These are phyloP conservation scores for Globisporangium polare DNA, from an alignment of 352 stramenopile species.

Conservation along the genomic window DNA sequence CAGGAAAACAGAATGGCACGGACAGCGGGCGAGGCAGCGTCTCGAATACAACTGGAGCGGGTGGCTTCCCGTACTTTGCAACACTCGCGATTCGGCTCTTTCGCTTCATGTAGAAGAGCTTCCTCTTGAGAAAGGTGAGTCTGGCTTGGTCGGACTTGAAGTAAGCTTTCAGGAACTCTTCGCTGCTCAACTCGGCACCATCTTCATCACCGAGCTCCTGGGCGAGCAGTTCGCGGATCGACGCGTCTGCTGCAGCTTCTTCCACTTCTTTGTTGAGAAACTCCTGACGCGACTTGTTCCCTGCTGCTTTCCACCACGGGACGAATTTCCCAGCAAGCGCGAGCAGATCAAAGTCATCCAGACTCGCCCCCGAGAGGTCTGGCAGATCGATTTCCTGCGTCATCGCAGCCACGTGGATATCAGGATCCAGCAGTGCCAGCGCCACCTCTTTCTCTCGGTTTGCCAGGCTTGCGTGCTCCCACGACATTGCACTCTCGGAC, in stretches of 20 bases:
- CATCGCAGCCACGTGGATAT: slow-evolving; percentile 58
- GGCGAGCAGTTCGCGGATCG: slow-evolving; percentile 31
- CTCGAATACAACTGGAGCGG: slow-evolving; percentile 41
- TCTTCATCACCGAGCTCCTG: slow-evolving; percentile 19
- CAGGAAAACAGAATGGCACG: slow-evolving; percentile 30
- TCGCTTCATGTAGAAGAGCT: slow-evolving; percentile 40
- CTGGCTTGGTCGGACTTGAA: slow-evolving; percentile 37
- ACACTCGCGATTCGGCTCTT: slow-evolving; percentile 37
- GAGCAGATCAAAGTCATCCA: slow-evolving; percentile 46
- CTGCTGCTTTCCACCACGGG: slow-evolving; percentile 44
- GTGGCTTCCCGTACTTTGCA: slow-evolving; percentile 37
- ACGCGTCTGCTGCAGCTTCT: slow-evolving; percentile 35
- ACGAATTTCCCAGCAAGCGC: slow-evolving; percentile 46
- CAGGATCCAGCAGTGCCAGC: slow-evolving; percentile 49
- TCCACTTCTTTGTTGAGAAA: slow-evolving; percentile 48
- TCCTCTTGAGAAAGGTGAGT: slow-evolving; percentile 45
- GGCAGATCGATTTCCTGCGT: slow-evolving; percentile 52
- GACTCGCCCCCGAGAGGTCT: slow-evolving; percentile 29
- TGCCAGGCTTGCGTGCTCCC: slow-evolving; percentile 32
- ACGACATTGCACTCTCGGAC: slow-evolving; percentile 32
- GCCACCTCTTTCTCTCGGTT: slow-evolving; percentile 47
- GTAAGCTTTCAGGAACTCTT: slow-evolving; percentile 44
- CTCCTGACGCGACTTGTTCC: slow-evolving; percentile 46
- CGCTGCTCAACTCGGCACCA: slow-evolving; percentile 5
- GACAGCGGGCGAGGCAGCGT: slow-evolving; percentile 29